Conservation (phyloP, 2,329 filamentous ascomycete genomes). For the Didymella glomerata region DNA sequence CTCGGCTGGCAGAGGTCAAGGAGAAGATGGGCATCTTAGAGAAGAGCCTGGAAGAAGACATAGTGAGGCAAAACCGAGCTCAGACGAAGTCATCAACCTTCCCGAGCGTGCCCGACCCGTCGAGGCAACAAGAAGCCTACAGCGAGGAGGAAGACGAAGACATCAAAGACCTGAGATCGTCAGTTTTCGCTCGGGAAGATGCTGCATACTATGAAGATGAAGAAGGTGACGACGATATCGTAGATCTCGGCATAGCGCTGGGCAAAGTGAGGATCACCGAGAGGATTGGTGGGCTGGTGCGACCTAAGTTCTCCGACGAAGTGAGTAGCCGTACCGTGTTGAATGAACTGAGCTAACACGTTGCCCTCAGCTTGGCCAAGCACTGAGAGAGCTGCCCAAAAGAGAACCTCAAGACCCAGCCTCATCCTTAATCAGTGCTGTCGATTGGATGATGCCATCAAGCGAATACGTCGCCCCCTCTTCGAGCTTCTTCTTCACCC, state of each 20-base stretch:
- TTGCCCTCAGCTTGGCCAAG: constrained; percentile 38
- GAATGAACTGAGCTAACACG: neutral
- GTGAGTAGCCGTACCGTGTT: constrained; percentile 52
- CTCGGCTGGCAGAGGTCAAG: constrained; percentile 78
- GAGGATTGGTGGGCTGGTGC: constrained; percentile 74
- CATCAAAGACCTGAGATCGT: constrained; percentile 67
- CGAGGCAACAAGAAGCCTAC: constrained; percentile 57
- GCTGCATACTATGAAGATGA: constrained; percentile 71
- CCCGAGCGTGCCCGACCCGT: neutral
- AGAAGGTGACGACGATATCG: constrained; percentile 72
- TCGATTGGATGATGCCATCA: constrained; percentile 68
- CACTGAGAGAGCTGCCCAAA: constrained; percentile 41
- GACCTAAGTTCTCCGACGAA: constrained; percentile 75
- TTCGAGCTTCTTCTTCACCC: constrained; percentile 72
- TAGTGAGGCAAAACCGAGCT: constrained; percentile 58
- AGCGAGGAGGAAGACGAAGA: constrained; percentile 65
- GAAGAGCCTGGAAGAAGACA: constrained; percentile 72
- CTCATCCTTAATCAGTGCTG: constrained; percentile 25
- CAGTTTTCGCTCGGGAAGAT: constrained; percentile 69
- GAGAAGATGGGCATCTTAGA: constrained; percentile 79
- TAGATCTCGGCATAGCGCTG: constrained; percentile 75
- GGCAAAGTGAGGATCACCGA: constrained; percentile 78
- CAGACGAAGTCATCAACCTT: neutral
- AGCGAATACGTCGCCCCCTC: constrained; percentile 73
- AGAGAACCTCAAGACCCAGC: constrained; percentile 20